These are phyloP conservation scores for Nyctanthes arbortristis DNA, from an alignment of 257 asterid species.

Conservation along the genomic window DNA sequence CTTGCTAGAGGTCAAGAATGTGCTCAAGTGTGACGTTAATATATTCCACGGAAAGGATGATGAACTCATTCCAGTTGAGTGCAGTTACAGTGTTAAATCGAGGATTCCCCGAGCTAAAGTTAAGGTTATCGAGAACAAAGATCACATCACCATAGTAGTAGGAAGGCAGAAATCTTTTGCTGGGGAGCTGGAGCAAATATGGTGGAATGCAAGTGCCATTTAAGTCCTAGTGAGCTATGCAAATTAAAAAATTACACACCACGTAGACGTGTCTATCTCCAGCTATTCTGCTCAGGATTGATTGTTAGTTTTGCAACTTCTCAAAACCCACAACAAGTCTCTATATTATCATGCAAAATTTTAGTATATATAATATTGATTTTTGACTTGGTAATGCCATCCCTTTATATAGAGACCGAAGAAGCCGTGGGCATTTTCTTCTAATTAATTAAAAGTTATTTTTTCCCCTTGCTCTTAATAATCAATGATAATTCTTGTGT, in stretches of 20 bases:
- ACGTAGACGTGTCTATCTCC: not conserved
- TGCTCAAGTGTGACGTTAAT: slow-evolving; percentile 54
- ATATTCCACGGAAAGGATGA: slow-evolving; percentile 76
- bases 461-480: too few species aligned
- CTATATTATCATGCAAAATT: too few species aligned
- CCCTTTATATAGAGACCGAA: too few species aligned
- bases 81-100: slow-evolving; percentile 71
- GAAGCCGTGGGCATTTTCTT: too few species aligned
- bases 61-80: slow-evolving; percentile 81
- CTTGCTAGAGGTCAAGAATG: slow-evolving; percentile 56
- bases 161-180: slow-evolving; percentile 85
- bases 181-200: slow-evolving; percentile 78
- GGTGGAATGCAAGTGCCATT: slow-evolving; percentile 50
- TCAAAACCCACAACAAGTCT: too few species aligned
- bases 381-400: too few species aligned
- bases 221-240: not conserved
- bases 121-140: slow-evolving; percentile 64
- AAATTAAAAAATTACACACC: too few species aligned
- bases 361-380: too few species aligned
- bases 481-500: too few species aligned
- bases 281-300: not conserved
- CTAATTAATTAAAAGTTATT: too few species aligned
- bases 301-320: too few species aligned
- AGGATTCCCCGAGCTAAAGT: slow-evolving; percentile 66
- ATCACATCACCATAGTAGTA: slow-evolving; percentile 90